Conservation (phyloP, 768 basidiomycete genomes). For the Lactifluus subvellereus region DNA sequence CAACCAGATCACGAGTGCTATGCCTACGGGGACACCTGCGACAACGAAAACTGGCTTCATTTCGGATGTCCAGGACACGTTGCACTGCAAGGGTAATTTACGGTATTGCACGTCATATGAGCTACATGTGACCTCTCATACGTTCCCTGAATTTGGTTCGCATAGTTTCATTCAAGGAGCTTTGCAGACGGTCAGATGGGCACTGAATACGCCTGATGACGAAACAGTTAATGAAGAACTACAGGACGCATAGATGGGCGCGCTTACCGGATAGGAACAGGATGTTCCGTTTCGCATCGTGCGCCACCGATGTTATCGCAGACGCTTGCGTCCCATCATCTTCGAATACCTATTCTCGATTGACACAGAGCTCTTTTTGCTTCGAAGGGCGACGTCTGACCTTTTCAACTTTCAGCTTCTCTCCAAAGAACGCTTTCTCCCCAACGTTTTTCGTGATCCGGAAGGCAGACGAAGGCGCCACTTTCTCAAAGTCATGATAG, state of each 20-base stretch:
- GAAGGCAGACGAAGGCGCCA: conserved; percentile 45
- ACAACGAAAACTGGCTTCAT: too few relatives aligned
- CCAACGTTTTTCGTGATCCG: conserved; percentile 51
- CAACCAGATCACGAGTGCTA: too few relatives aligned
- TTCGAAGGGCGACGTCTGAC: conserved; percentile 29
- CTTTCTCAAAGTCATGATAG: conserved; percentile 37
- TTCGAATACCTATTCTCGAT: conserved; percentile 49
- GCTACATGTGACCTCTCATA: too few relatives aligned
- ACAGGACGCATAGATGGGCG: background rate
- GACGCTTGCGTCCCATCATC: conserved; percentile 56
- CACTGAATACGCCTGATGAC: background rate
- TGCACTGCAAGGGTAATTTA: too few relatives aligned
- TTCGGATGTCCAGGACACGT: too few relatives aligned
- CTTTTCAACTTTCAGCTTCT: conserved; percentile 56
- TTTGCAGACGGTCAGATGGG: conserved; percentile 13
- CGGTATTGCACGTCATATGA: too few relatives aligned
- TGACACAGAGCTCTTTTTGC: background rate
- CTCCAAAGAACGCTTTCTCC: conserved; percentile 46
- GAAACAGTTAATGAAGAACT: background rate
- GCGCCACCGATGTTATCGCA: conserved; percentile 50
- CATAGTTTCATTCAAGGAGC: background rate
- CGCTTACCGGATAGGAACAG: conserved; percentile 56
- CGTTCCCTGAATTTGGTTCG: too few relatives aligned
- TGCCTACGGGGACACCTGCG: too few relatives aligned
- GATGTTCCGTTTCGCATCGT: conserved; percentile 44